phyloP scores from a whole-genome alignment of 2,329 filamentous ascomycete genomes.

The Albophoma yamanashiensis region DNA sequence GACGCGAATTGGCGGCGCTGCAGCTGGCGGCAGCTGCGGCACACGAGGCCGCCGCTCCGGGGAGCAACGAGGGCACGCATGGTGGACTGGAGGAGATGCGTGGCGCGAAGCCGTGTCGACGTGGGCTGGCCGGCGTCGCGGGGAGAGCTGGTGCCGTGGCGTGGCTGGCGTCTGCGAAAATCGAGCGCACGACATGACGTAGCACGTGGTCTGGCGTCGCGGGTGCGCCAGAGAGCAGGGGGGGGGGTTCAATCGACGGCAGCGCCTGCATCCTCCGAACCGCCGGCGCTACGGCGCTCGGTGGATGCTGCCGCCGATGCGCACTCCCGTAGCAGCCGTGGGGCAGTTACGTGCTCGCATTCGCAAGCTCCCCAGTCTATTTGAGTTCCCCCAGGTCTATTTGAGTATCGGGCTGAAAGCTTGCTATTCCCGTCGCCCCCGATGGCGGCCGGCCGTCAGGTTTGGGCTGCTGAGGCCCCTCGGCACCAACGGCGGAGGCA shows the following conservation, averaged over 20 bases:
- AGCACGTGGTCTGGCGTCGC: background rate
- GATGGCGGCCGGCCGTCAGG: too few relatives aligned
- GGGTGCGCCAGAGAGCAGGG: background rate
- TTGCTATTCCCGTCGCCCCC: background rate
- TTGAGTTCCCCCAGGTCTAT: too few relatives aligned
- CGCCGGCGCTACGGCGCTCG: background rate
- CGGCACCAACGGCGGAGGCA: background rate
- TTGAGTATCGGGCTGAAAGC: background rate
- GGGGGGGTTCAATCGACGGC: background rate
- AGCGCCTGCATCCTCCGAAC: background rate
- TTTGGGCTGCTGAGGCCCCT: too few relatives aligned
- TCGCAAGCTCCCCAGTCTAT: background rate
- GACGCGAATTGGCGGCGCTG: conserved; percentile 20
- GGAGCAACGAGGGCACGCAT: conserved; percentile 7
- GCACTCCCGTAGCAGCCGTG: background rate
- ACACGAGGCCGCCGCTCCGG: conserved; percentile 12
- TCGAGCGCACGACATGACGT: background rate
- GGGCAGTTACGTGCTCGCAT: background rate
- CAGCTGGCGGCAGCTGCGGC: conserved; percentile 17
- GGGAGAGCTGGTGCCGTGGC: background rate
- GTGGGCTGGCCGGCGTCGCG: background rate
- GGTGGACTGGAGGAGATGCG: background rate
- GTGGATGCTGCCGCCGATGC: background rate
- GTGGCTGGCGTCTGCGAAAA: background rate
- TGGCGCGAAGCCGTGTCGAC: background rate